Percentiles rank a stretch among this genome's conserved stretches.
phyloP scores from a whole-genome alignment of 257 asterid species.

The Plectranthus barbatus region DNA sequence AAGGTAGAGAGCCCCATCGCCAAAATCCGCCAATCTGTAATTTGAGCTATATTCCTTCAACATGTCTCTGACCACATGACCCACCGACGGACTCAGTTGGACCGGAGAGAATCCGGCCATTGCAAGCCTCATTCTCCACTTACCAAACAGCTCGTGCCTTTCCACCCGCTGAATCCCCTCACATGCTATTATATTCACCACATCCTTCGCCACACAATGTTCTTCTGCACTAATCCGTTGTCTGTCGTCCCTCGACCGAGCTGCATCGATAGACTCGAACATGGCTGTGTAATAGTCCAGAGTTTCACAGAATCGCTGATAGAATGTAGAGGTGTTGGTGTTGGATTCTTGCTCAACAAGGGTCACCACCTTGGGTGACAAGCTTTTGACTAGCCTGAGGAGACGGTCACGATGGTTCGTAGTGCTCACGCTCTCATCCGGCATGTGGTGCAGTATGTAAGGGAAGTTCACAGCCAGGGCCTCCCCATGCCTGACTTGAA shows the following conservation, averaged over 20 bases:
- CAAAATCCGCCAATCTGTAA: slow-evolving; percentile 35
- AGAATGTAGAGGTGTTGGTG: slow-evolving; percentile 65
- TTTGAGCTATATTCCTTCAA: slow-evolving; percentile 50
- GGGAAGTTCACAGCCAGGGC: slow-evolving; percentile 82
- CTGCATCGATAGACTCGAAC: slow-evolving; percentile 80
- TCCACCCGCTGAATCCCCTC: slow-evolving; percentile 76
- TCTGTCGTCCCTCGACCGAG: slow-evolving; percentile 56
- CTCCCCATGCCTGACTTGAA: slow-evolving; percentile 44
- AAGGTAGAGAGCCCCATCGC: slow-evolving; percentile 55
- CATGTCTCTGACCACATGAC: slow-evolving; percentile 34
- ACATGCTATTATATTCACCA: slow-evolving; percentile 75
- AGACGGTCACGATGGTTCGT: slow-evolving; percentile 65
- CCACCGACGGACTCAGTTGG: slow-evolving; percentile 55
- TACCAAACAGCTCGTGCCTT: slow-evolving; percentile 72
- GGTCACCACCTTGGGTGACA: slow-evolving; percentile 72
- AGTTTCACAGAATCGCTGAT: slow-evolving; percentile 59
- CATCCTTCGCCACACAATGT: slow-evolving; percentile 70
- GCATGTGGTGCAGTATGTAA: too few species aligned
- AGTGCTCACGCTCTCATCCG: slow-evolving; percentile 79
- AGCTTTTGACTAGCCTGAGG: slow-evolving; percentile 52
- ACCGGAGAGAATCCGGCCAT: slow-evolving; percentile 71
- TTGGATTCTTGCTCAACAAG: slow-evolving; percentile 80
- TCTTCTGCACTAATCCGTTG: slow-evolving; percentile 65
- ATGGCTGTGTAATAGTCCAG: slow-evolving; percentile 71
- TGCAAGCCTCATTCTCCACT: slow-evolving; percentile 58